Base-by-base conservation (phyloP, 2,329 filamentous ascomycete genomes). In the Alternaria novae-zelandiae region DNA sequence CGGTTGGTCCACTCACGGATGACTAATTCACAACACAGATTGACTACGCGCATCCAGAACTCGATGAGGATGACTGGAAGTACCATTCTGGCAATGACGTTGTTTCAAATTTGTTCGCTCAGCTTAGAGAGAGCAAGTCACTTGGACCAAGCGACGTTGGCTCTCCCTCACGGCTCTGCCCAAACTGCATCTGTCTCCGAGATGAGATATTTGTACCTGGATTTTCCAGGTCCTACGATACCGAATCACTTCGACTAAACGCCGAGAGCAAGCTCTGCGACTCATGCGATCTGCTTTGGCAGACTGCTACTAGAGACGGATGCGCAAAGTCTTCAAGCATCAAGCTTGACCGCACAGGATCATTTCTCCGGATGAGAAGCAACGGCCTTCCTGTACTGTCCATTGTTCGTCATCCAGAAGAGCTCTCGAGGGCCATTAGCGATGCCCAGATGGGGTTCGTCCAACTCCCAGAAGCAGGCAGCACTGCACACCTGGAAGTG, bases 361-460 rank as follows among this genome's bases (percentile, higher is more conserved):
- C 57, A 3, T 59, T 59, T 20, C 20, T 55, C 20, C 54, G 26
- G 28, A 17, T 55, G 4, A 26, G 17, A 11, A 46, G 44, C 12
- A 28, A 11, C 17, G 21, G 32, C 10, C 11, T 13, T 23, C 58
- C 30, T 13, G 51, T 61, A 17, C 47, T 62, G 8, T 58, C 59
- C 23, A 25, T 62, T 11, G 45, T 58, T 5, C 59, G 25, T 17
- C n/a, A 55, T 50, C 25, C 44, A 3, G 30, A 41, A 9, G 13
- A 47, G 12, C 30, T 17, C 12, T 32, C 21, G 32, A 15, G 47
- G 28, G 57, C 20, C 26, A 43, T 23, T n/a, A 55, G 30, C 46
- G 63, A 67, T 12, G 2, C 41, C 15, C 67, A 68, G 26, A 20
- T 60, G 2, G 63, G 67, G 10, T 58, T 70, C 23, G 23, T 47